Evolutionary conservation across 805 yeast species (phyloP).

Genomic region (Kodamaea sagamina): DNA sequence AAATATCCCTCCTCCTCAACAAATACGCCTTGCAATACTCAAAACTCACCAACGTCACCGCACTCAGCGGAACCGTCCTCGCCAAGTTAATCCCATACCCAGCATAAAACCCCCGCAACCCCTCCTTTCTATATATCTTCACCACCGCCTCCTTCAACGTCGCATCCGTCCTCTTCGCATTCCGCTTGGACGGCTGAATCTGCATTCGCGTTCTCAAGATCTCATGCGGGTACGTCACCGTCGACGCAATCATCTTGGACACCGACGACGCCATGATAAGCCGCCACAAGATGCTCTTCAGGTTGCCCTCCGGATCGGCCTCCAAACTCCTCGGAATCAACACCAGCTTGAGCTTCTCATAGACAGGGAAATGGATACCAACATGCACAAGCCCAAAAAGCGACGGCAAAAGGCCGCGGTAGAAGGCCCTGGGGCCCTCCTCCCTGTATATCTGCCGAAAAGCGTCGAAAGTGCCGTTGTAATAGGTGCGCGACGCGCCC

Average conservation of each 20-base stretch:
- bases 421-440: slow-evolving; percentile 82
- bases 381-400: slow-evolving; percentile 89
- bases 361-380: slow-evolving; percentile 94
- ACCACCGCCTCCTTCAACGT: slow-evolving; percentile 34
- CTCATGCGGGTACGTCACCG: slow-evolving; percentile 93
- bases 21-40: slow-evolving; percentile 72
- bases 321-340: slow-evolving; percentile 27
- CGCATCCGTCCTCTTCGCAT: slow-evolving; percentile 14
- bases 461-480: slow-evolving; percentile 82
- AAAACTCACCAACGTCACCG: slow-evolving; percentile 91
- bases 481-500: slow-evolving; percentile 36
- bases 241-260: slow-evolving; percentile 86
- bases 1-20: slow-evolving; percentile 15
- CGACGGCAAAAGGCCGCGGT: slow-evolving; percentile 89
- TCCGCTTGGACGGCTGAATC: slow-evolving; percentile 43
- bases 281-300: slow-evolving; percentile 26
- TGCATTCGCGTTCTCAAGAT: slow-evolving; percentile 91
- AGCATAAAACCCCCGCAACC: slow-evolving; percentile 79
- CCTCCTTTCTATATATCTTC: slow-evolving; percentile 62
- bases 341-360: slow-evolving; percentile 72
- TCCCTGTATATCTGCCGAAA: slow-evolving; percentile 70
- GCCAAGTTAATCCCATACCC: slow-evolving; percentile 85
- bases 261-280: slow-evolving; percentile 63
- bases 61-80: slow-evolving; percentile 92
- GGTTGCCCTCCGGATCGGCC: slow-evolving; percentile 6